Percentiles rank a stretch among this genome's conserved stretches.
Evolutionary conservation across 345 rosid species (phyloP).

Genomic region (Cardiospermum halicacabum): DNA sequence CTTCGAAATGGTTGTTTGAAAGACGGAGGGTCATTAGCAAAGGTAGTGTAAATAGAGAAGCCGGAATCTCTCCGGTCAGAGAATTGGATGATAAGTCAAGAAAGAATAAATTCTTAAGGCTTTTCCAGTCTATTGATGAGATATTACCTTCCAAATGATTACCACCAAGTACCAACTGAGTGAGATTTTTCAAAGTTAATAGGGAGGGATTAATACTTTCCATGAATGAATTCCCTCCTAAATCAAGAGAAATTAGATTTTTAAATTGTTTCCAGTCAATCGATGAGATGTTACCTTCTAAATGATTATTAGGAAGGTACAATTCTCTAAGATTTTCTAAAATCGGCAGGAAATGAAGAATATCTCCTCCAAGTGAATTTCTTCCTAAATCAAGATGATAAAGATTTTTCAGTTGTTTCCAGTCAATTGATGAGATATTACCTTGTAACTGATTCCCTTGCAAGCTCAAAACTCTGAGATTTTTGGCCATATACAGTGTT

Average conservation of each 20-base stretch:
- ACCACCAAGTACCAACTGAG: too few relatives aligned
- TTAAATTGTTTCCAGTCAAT: conserved; percentile 18
- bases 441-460: too few relatives aligned
- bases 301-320: conserved; percentile 24
- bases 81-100: conserved; percentile 27
- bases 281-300: conserved; percentile 24
- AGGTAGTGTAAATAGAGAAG: conserved; percentile 20
- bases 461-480: conserved; percentile 20
- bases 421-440: too few relatives aligned
- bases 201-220: too few relatives aligned
- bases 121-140: conserved; percentile 18
- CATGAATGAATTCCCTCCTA: too few relatives aligned
- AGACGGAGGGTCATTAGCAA: conserved; percentile 29
- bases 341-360: too few relatives aligned
- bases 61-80: conserved; percentile 32
- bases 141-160: conserved; percentile 29
- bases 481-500: neutral
- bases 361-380: too few relatives aligned
- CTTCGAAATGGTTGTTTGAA: conserved; percentile 26
- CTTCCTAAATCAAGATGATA: conserved; percentile 26
- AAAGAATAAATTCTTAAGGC: conserved; percentile 20
- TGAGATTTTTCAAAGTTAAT: too few relatives aligned
- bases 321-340: too few relatives aligned
- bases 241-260: conserved; percentile 28
- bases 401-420: too few relatives aligned